phyloP scores from a whole-genome alignment of 345 rosid species.

The Adansonia digitata region DNA sequence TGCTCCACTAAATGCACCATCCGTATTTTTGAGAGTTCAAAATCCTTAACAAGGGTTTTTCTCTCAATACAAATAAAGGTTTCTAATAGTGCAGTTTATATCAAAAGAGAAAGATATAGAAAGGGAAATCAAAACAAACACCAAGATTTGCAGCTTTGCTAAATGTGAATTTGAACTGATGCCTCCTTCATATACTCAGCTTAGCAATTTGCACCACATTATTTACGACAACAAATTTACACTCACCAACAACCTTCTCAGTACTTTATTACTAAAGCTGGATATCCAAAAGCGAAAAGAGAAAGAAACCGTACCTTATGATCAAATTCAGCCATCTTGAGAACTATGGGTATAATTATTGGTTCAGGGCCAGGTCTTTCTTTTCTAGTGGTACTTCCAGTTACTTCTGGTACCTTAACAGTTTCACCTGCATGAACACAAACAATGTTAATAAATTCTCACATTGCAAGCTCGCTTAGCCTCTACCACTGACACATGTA shows the following conservation, averaged over 20 bases:
- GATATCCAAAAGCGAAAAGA: neutral
- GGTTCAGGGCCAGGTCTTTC: conserved; percentile 74
- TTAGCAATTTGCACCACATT: neutral
- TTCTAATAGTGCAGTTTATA: neutral
- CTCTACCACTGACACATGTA: conserved; percentile 2
- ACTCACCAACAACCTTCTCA: conserved; percentile 1
- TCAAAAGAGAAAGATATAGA: neutral
- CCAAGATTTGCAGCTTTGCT: neutral
- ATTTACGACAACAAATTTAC: neutral
- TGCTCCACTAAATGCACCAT: neutral
- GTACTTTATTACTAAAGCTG: neutral
- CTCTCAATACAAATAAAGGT: neutral
- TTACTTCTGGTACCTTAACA: conserved; percentile 30
- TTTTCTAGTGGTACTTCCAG: conserved; percentile 30
- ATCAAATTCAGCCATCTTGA: conserved; percentile 93
- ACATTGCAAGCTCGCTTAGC: neutral
- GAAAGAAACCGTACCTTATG: conserved; percentile 57
- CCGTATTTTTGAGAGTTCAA: neutral
- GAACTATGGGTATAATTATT: conserved; percentile 73
- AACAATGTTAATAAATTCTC: neutral
- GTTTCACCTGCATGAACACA: conserved; percentile 40
- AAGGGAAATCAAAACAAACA: neutral
- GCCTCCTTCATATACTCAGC: neutral
- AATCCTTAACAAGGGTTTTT: neutral
- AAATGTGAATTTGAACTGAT: neutral